Evolutionary conservation across 2,329 filamentous ascomycete genomes (phyloP), one percentile per base, ranked within the genome.

Genomic region (Ascochyta fabae): DNA sequence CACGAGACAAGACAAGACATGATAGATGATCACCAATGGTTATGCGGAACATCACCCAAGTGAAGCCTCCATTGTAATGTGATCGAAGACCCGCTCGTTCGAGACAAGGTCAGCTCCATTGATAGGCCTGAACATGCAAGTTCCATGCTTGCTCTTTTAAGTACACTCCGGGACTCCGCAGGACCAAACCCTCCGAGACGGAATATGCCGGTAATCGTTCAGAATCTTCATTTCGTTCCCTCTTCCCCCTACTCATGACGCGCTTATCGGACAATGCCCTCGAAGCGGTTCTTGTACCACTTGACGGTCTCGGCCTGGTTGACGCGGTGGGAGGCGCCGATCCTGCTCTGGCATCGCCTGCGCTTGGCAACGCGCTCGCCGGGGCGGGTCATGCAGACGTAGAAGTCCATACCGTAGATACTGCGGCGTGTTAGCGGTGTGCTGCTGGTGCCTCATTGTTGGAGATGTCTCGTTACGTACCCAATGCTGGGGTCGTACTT

Each of bases 381-480:
- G 76, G 94, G 95, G 77, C 95, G 93, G 86, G 92, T 96, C 95
- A 99, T 99, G 92, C 94, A 98, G 91, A 89, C 93, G 90, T 97
- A 99, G 85, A 99, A 99, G 85, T 99, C 95, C 95, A 99, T 99
- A 81, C 95, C 73, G 68, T 75, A 75, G 71, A 75, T 74, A 75
- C 73, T 73, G 59, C 39, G 53, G 38, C 16, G 42, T 50, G 67
- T 75, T 62, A 74, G 72, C 57, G 50, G 22, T 22, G 3, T 27
- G n/a, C 9, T 16, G 8, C 8, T 26, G 19, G 19, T 19, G 19
- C 19, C 19, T 19, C 19, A 19, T 19, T 19, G 19, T 19, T 19
- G 19, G 19, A 19, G 19, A 2, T 19, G 19, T 19, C 6, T 23
- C 36, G 41, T 31, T 24, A 71, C 72, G 48, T 74, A 75, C 72